These are phyloP conservation scores for Pleurozium schreberi DNA, from an alignment of 225 moss, liverwort and hornwort genomes.

Conservation along the genomic window DNA sequence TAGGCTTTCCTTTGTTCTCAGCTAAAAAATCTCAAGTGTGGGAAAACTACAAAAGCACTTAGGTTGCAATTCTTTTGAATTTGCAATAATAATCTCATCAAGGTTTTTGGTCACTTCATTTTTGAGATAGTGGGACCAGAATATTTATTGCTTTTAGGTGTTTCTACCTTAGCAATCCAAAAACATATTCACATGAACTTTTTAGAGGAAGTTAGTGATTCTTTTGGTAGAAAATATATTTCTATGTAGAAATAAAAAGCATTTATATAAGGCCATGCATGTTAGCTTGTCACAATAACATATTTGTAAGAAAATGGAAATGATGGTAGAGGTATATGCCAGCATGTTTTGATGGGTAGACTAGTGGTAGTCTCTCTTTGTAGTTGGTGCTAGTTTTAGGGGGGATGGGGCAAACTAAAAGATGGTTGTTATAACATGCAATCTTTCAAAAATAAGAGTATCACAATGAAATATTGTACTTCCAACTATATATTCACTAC, in stretches of 20 bases:
- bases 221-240: neutral
- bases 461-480: neutral
- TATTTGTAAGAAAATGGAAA: neutral
- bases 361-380: neutral
- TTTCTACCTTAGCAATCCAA: neutral
- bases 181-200: neutral
- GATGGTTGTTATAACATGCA: accelerated
- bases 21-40: no score
- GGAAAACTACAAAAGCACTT: no score
- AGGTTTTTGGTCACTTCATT: no score
- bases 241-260: accelerated
- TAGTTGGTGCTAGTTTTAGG: neutral
- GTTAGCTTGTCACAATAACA: neutral
- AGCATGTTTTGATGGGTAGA: neutral
- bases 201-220: neutral
- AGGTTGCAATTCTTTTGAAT: no score
- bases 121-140: no score
- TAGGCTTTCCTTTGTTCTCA: neutral
- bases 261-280: neutral
- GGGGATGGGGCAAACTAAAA: neutral
- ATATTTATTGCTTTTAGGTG: no score
- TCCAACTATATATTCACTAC: neutral
- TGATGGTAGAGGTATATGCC: neutral
- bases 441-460: neutral
- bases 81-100: no score